phyloP scores from a whole-genome alignment of 1,139 yeast genomes.

The Eremothecium coryli region DNA sequence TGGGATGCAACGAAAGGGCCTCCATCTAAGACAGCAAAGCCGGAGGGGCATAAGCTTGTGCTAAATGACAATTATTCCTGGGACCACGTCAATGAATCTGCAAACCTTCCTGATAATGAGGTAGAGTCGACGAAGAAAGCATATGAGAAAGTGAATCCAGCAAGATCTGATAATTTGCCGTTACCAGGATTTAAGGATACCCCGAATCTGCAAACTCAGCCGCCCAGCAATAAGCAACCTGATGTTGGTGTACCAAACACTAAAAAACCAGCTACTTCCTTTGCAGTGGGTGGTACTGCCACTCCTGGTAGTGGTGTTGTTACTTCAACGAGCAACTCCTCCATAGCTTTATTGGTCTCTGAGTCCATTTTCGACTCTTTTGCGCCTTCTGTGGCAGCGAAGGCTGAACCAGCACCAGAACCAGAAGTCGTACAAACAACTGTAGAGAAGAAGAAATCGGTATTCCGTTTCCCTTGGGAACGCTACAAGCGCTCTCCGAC shows the following conservation, averaged over 20 bases:
- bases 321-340: not conserved
- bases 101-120: too few species aligned
- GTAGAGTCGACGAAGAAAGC: too few species aligned
- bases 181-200: not conserved
- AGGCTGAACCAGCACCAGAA: not conserved
- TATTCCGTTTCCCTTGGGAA: conserved; percentile 27
- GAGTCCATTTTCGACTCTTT: too few species aligned
- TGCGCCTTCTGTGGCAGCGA: not conserved
- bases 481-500: conserved; percentile 8
- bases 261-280: too few species aligned
- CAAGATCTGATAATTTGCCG: not conserved
- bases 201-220: not conserved
- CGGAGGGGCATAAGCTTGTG: conserved; percentile 34
- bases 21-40: conserved; percentile 34
- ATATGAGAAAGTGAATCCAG: not conserved
- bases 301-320: not conserved
- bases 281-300: not conserved
- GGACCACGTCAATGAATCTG: too few species aligned
- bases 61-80: conserved; percentile 5
- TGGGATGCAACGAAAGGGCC: conserved; percentile 38
- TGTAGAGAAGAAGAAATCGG: too few species aligned
- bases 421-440: too few species aligned
- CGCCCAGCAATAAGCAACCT: too few species aligned
- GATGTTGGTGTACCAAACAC: too few species aligned
- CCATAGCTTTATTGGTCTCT: not conserved